Base-by-base conservation (phyloP, 768 basidiomycete species). In the Calvatia gigantea region DNA sequence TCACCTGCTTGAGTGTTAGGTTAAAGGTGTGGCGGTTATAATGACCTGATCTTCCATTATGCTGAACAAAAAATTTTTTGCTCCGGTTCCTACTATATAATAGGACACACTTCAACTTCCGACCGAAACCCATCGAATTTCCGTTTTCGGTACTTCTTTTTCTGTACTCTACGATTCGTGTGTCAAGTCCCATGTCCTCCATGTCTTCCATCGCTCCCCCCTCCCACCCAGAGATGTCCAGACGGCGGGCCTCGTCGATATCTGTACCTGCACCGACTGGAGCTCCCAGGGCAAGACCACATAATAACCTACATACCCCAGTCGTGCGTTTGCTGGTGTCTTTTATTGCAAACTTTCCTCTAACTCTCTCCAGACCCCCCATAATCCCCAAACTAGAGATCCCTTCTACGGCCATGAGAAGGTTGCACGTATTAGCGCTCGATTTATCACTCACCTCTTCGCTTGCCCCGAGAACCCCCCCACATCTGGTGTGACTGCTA, bases 401-500 rank as follows among this genome's bases (percentile, higher is more conserved):
- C 82, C 81, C 0, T 86, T 74, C 68, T 88, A 91, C 56, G 92
- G 94, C 35, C 89, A 94, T 67, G 89, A 91, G 67, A 71, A 73
- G 19, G 74, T 84, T 0, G 86, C 92, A 0, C 80, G 81, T 17
- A 70, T 92, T 43, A 84, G 86, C 49, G 85, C 80, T 0, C 79
- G 88, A 0, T 95, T 94, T 66, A 92, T 96, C 19, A 87, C 87
- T 0, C 87, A 91, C 50, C 78, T 94, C 0, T 95, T 94, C 65
- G 84, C 86, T 0, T 96, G 94, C 65, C 94, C 93, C 2, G 90
- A 94, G 58, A 77, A 84, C 27, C 88, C 91, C 2, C 84, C 89
- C 9, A 64, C 75, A 2, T 67, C 81, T 1, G 54, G 54, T 23
- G 54, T 42, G 12, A 77, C 76, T 3, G 76, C 81, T 53, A 75